Evolutionary conservation across 2,329 filamentous ascomycete genomes (phyloP), one percentile per base, ranked within the genome.

Genomic region (Chrysosphaeria jannelii): DNA sequence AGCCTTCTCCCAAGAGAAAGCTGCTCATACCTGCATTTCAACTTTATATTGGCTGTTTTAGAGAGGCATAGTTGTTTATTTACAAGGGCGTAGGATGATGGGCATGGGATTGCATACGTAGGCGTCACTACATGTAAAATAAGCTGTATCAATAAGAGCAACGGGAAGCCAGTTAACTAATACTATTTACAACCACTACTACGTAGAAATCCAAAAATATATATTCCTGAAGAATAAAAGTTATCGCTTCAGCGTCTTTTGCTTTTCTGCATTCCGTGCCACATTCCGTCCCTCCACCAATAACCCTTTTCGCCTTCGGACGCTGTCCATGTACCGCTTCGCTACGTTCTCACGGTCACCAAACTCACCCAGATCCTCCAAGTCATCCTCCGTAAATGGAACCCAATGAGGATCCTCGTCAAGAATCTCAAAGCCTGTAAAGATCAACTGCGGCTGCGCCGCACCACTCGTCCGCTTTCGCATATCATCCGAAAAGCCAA

Each of bases 351-450:
- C 85, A 38, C 62, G 61, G 46, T 97, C 85, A 4, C 75, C 85
- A 40, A 81, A 50, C 51, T 93, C 81, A 13, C 85, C 85, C 29
- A 97, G 47, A 50, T 97, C 85, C 52, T 97, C 85, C 24, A 97
- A 46, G 38, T 97, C 76, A 41, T 93, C 85, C 39, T 93, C 85
- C 0, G 81, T 93, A 32, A 76, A 78, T 2, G 85, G 85, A 22
- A 89, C 78, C 85, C 85, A 97, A 49, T 88, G 89, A 0, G 85
- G 85, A 48, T 97, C 85, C 45, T 91, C 70, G 40, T 93, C 78
- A 3, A 93, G 52, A 34, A 89, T 60, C 43, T 91, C 76, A 39
- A 79, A 97, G 1, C 85, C 85, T 6, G 74, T 62, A 40, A 93
- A 97, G 29, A 89, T 69, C 18, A 97, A 55, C 51, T 93, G 85